Evolutionary conservation across 75 land plant species (phyloP).

Genomic region (Azolla pinnata): DNA sequence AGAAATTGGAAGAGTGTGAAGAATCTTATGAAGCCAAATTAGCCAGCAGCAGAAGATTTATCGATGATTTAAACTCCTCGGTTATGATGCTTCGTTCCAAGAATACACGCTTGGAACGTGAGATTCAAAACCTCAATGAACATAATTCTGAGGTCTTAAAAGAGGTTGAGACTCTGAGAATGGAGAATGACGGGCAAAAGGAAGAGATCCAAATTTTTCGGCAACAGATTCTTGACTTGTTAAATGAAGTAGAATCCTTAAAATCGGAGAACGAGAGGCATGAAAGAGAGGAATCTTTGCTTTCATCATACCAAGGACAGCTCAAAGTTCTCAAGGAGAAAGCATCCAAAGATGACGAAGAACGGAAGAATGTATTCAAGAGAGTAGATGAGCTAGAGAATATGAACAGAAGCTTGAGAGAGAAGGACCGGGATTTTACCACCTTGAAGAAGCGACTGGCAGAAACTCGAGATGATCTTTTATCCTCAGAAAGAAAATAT

Average conservation of each 20-base stretch:
- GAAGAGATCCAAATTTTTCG: not conserved
- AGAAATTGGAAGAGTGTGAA: not conserved
- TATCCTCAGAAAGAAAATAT: not conserved
- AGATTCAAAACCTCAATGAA: not conserved
- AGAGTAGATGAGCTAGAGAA: not conserved
- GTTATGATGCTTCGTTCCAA: not conserved
- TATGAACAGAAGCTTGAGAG: not conserved
- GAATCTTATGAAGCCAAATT: conserved; percentile 2
- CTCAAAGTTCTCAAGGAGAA: not conserved
- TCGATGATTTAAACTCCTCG: conserved; percentile 9
- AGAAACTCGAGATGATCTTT: not conserved
- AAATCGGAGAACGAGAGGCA: not conserved
- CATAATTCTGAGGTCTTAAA: not conserved
- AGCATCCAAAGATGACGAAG: not conserved
- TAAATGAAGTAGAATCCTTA: not conserved
- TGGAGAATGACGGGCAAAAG: conserved; percentile 3
- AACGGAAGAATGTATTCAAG: not conserved
- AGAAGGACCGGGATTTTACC: not conserved
- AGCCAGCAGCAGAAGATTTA: not conserved
- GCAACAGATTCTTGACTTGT: too few species aligned
- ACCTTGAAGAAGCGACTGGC: not conserved
- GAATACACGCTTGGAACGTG: conserved; percentile 2
- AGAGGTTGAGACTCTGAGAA: not conserved
- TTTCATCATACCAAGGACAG: not conserved
- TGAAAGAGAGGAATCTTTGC: conserved; percentile 1